Evolutionary conservation across 2,329 filamentous ascomycete genomes (phyloP), one percentile per base, ranked within the genome.

Genomic region (Phyllosticta citriasiana): DNA sequence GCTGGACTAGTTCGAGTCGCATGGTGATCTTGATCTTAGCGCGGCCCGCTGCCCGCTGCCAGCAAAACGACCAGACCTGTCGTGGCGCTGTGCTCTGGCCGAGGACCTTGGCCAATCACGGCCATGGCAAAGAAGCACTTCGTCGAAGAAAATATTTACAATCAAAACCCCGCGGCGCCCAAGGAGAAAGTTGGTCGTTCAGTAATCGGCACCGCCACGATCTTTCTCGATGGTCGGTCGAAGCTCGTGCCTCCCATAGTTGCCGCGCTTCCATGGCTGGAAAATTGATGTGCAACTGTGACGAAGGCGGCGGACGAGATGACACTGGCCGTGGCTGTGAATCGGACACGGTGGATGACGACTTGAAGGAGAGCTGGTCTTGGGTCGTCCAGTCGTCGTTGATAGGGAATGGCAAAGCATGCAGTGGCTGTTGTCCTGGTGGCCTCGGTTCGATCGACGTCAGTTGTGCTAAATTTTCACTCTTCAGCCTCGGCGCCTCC

Each of bases 401-500:
- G 14, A 47, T 16, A 47, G n/a, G 4, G 40, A n/a, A 47, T 22
- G 14, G 14, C n/a, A n/a, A 7, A 47, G 40, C 40, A 16, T 4
- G 7, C 14, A n/a, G 40, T 47, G 14, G 40, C 14, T 47, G 40
- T n/a, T n/a, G 14, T n/a, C 14, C 2, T 47, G 40, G 16, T 6
- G 16, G 40, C 40, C 40, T 47, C 14, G 40, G 1, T 16, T 56
- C 8, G 58, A 60, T 60, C 58, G 58, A 60, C 58, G 58, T 60
- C 58, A 60, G 53, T 53, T 53, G 55, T 26, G 30, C 53, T 52
- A 56, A 60, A 60, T 55, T 56, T 60, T 60, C 55, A 19, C 6
- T 51, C 58, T 40, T 40, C 40, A 53, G 53, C 53, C 53, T 24
- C 58, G 58, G 58, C 58, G 55, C 27, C 53, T 35, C 55, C 58